These are phyloP conservation scores for Cardamine resedifolia DNA, from an alignment of 345 rosid genomes.

Conservation along the genomic window DNA sequence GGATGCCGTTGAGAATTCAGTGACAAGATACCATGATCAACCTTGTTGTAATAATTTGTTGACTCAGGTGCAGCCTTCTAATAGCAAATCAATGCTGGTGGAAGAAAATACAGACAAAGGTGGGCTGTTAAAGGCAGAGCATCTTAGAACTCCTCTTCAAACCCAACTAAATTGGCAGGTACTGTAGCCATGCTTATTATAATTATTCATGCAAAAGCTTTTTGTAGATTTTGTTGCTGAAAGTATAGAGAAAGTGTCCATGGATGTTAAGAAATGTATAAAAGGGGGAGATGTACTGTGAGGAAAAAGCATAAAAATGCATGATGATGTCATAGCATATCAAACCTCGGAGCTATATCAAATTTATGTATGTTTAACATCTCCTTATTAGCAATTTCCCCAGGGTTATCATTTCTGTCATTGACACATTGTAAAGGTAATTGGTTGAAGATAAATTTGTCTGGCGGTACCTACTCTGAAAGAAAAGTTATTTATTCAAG, in stretches of 20 bases:
- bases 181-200: background rate
- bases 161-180: conserved; percentile 76
- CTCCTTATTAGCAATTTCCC: background rate
- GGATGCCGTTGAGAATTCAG: conserved; percentile 58
- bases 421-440: background rate
- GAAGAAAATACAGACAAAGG: conserved; percentile 39
- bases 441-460: background rate
- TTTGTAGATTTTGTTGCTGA: background rate
- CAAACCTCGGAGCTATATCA: background rate
- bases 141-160: conserved; percentile 44
- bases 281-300: background rate
- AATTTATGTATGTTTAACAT: background rate
- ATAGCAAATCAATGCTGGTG: conserved; percentile 33
- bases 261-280: background rate
- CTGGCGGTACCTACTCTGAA: background rate
- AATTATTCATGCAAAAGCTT: background rate
- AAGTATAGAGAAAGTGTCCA: background rate
- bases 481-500: background rate
- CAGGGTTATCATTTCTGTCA: background rate
- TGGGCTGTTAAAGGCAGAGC: conserved; percentile 42
- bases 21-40: conserved; percentile 38
- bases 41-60: conserved; percentile 43
- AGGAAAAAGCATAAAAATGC: conserved; percentile 3
- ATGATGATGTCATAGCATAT: background rate
- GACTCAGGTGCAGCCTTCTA: conserved; percentile 36